phyloP scores from a whole-genome alignment of 805 yeast genomes.

The Candida sanyiensis region DNA sequence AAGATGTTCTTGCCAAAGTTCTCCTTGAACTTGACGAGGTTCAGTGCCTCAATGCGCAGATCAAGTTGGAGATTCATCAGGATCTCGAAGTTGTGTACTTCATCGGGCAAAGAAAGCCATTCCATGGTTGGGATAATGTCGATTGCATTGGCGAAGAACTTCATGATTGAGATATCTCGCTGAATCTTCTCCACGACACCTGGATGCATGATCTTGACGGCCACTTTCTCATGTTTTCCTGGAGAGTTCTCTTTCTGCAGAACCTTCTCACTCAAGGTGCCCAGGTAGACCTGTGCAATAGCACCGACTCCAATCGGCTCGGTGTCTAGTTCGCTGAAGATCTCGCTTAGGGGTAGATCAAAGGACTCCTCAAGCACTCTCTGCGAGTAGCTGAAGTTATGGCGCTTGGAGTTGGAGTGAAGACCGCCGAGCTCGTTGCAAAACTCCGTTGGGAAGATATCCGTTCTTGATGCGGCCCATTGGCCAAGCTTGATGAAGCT shows the following conservation, averaged over 20 bases:
- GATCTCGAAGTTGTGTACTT: conserved; percentile 79
- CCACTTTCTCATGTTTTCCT: conserved; percentile 55
- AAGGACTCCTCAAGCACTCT: conserved; percentile 54
- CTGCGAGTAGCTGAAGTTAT: conserved; percentile 57
- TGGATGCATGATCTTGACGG: conserved; percentile 92
- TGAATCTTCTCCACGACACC: conserved; percentile 62
- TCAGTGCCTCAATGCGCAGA: conserved; percentile 81
- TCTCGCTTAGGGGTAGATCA: conserved; percentile 48
- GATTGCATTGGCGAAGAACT: conserved; percentile 64
- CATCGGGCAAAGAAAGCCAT: conserved; percentile 93
- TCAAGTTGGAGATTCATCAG: conserved; percentile 89
- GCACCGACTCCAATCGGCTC: conserved; percentile 96
- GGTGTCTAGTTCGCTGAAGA: conserved; percentile 72
- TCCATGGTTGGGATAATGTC: conserved; percentile 89
- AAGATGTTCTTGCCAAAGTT: conserved; percentile 56
- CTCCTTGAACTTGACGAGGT: conserved; percentile 62
- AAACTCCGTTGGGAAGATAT: conserved; percentile 74
- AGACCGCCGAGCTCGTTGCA: conserved; percentile 71
- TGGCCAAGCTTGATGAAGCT: conserved; percentile 90
- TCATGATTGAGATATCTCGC: conserved; percentile 83
- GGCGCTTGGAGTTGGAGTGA: conserved; percentile 81
- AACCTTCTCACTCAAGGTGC: conserved; percentile 47
- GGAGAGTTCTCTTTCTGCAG: conserved; percentile 29
- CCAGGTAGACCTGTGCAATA: conserved; percentile 91
- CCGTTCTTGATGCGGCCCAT: conserved; percentile 98